Conservation (phyloP, 331 rosid genomes). For the Cydonia oblonga region DNA sequence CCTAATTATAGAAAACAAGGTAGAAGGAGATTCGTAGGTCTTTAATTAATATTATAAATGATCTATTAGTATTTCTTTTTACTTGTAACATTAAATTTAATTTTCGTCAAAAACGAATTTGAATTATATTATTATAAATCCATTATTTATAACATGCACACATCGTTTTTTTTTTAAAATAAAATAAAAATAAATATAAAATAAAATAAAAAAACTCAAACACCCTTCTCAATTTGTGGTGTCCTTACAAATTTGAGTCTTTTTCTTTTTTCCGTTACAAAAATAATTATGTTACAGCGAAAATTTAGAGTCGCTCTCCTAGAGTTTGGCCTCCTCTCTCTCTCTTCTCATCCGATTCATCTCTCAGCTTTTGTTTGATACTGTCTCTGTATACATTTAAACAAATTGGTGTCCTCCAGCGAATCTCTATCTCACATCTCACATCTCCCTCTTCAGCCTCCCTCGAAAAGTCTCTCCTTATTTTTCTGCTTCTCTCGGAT, state of each 20-base stretch:
- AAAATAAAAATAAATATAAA: too few relatives aligned
- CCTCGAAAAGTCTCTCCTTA: background rate
- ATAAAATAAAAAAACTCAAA: too few relatives aligned
- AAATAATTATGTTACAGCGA: background rate
- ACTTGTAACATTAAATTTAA: too few relatives aligned
- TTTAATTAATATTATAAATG: too few relatives aligned
- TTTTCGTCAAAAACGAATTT: too few relatives aligned
- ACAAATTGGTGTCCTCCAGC: background rate
- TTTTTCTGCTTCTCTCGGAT: background rate
- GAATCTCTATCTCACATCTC: background rate
- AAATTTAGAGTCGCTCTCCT: background rate
- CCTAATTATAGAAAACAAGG: too few relatives aligned
- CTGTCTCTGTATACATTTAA: background rate
- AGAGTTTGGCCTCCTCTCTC: background rate
- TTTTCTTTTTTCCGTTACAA: background rate
- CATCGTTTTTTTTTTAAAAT: too few relatives aligned
- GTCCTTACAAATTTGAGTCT: too few relatives aligned
- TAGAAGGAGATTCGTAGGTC: too few relatives aligned
- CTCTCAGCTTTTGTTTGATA: background rate
- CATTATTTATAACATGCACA: too few relatives aligned
- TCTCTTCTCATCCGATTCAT: background rate
- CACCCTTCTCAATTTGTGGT: too few relatives aligned
- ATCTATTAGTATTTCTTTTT: too few relatives aligned
- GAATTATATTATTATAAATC: rapidly evolving
- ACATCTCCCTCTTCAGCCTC: background rate